These are phyloP conservation scores for Nematocida minor DNA, from an alignment of 371 early-diverging fungal species.

Conservation along the genomic window DNA sequence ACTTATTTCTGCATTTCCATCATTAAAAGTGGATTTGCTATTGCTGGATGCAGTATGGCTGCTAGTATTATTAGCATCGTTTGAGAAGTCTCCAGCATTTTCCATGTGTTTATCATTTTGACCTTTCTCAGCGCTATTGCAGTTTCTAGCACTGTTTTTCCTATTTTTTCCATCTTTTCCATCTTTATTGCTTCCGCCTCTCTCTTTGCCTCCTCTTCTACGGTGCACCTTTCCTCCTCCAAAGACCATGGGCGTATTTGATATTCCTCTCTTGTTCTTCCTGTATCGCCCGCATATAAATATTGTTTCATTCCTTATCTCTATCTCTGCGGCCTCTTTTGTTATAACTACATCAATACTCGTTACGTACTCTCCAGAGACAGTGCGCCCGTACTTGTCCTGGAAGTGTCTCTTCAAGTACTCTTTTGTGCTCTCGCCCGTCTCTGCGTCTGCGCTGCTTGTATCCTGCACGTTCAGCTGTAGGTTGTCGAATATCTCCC, in stretches of 20 bases:
- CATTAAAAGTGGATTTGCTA: no score
- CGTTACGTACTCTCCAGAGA: neutral
- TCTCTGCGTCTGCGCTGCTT: neutral
- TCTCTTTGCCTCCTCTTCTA: neutral
- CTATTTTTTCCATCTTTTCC: neutral
- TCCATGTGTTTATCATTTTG: neutral
- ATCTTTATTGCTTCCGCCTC: neutral
- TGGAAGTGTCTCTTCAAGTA: neutral
- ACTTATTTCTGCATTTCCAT: no score
- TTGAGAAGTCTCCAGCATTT: neutral
- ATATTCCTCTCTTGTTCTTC: conserved; percentile 38
- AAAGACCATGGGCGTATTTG: conserved; percentile 39
- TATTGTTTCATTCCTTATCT: conserved; percentile 17
- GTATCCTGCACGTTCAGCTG: conserved; percentile 11
- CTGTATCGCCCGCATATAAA: conserved; percentile 36
- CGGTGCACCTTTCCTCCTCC: neutral
- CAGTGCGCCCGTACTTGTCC: neutral
- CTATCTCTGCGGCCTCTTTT: neutral
- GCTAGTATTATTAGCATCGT: neutral
- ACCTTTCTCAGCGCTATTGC: neutral
- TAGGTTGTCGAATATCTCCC: neutral
- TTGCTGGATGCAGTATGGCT: neutral
- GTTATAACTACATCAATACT: neutral
- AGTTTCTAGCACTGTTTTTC: neutral
- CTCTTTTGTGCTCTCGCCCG: neutral